Conservation (phyloP, 371 early-diverging fungal species). For the Syncephalastrum racemosum region DNA sequence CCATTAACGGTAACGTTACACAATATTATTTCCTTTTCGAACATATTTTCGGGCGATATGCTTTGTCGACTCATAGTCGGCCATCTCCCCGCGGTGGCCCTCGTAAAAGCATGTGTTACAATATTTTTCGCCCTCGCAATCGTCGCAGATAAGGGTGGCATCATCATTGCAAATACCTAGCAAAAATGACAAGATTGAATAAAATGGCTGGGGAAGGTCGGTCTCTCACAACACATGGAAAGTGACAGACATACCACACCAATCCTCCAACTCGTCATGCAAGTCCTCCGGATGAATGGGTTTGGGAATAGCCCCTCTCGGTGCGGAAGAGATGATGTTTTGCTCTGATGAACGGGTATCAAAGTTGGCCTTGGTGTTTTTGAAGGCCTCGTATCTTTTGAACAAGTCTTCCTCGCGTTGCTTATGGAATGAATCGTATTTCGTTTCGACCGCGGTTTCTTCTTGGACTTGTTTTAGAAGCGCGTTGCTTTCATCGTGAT, state of each 20-base stretch:
- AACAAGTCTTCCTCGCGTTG: conserved; percentile 37
- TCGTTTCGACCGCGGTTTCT: conserved; percentile 41
- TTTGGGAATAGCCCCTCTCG: conserved; percentile 48
- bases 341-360: conserved; percentile 4
- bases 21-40: conserved; percentile 10
- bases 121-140: conserved; percentile 58
- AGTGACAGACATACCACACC: conserved; percentile 56
- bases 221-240: background rate
- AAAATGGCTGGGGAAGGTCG: conserved; percentile 1
- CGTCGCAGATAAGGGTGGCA: conserved; percentile 54
- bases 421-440: conserved; percentile 36
- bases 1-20: too few species aligned
- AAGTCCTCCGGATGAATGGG: conserved; percentile 36
- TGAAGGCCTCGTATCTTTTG: conserved; percentile 35
- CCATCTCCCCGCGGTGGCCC: conserved; percentile 41
- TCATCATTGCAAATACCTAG: conserved; percentile 66
- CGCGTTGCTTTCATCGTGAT: conserved; percentile 32
- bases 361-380: conserved; percentile 14
- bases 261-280: conserved; percentile 55
- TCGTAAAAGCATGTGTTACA: conserved; percentile 57
- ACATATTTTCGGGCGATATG: conserved; percentile 21
- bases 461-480: conserved; percentile 39
- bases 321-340: conserved; percentile 7
- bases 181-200: background rate
- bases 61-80: conserved; percentile 34